A percentile compares a stretch with the other conserved stretches of the same genome.
These are phyloP conservation scores for Stygiomarasmius scandens DNA, from an alignment of 1,284 basidiomycete species.

Conservation along the genomic window DNA sequence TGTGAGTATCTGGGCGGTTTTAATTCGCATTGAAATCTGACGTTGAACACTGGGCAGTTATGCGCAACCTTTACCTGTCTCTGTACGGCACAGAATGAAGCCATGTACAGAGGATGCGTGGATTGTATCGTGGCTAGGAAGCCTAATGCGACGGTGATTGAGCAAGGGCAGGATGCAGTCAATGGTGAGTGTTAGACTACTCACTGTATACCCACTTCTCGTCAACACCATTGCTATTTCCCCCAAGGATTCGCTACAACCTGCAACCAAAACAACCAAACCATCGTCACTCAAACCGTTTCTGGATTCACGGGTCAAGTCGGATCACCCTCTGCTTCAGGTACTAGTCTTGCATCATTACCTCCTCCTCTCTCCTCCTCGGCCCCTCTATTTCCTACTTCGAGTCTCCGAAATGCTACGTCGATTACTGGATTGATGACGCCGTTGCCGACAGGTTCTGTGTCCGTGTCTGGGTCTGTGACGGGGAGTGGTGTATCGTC, in stretches of 20 bases:
- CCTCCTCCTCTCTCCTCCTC: background rate
- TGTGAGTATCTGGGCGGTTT: no score
- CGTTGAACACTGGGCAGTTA: conserved; percentile 9
- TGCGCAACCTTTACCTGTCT: conserved; percentile 21
- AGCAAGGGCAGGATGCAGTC: conserved; percentile 22
- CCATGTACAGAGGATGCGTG: conserved; percentile 18
- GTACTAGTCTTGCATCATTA: background rate
- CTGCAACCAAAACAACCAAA: conserved; percentile 18
- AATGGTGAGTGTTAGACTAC: conserved; percentile 15
- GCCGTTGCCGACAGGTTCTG: background rate
- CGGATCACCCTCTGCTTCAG: background rate
- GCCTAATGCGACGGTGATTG: conserved; percentile 17
- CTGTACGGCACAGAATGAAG: conserved; percentile 17
- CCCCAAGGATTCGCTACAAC: conserved; percentile 23
- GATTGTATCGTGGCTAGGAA: conserved; percentile 20
- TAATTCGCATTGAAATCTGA: no score
- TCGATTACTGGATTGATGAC: background rate
- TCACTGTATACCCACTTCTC: background rate
- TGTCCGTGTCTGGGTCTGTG: background rate
- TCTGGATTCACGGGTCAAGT: conserved; percentile 19
- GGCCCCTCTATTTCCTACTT: background rate
- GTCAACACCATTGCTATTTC: no score
- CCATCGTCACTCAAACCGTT: conserved; percentile 20
- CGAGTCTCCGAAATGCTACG: background rate
- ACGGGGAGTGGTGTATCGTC: no score